A percentile compares a stretch with the other conserved stretches of the same genome.
Conservation (phyloP, 306 rosid species). For the Crotalaria pallida region DNA sequence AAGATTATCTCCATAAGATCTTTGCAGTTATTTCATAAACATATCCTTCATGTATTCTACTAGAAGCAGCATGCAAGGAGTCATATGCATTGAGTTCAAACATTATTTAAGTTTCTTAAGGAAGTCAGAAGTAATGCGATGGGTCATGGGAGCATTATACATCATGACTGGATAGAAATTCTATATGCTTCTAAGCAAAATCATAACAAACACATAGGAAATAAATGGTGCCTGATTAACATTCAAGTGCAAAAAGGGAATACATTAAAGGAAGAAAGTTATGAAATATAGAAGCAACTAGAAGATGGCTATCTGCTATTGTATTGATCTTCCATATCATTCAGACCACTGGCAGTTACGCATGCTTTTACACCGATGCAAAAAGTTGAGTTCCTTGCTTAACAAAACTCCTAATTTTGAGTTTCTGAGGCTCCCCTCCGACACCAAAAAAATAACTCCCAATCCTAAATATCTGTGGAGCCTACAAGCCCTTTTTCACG, state of each 20-base stretch:
- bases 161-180: too few species aligned
- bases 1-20: not conserved
- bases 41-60: not conserved
- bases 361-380: not conserved
- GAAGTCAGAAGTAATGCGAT: not conserved
- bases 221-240: not conserved
- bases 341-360: not conserved
- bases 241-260: not conserved
- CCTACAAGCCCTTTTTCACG: not conserved
- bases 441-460: too few species aligned
- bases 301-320: not conserved
- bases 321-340: not conserved
- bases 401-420: not conserved
- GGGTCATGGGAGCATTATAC: too few species aligned
- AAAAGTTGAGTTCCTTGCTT: conserved; percentile 11
- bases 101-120: not conserved
- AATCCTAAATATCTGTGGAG: conserved; percentile 16
- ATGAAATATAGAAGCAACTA: not conserved
- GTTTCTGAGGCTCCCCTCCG: too few species aligned
- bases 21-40: not conserved
- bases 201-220: not conserved
- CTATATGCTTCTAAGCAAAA: too few species aligned
- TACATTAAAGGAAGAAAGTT: not conserved
- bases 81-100: not conserved
- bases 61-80: not conserved